Evolutionary conservation across 176 grass and related monocot genomes (phyloP).

Genomic region (Panicum miliaceum): DNA sequence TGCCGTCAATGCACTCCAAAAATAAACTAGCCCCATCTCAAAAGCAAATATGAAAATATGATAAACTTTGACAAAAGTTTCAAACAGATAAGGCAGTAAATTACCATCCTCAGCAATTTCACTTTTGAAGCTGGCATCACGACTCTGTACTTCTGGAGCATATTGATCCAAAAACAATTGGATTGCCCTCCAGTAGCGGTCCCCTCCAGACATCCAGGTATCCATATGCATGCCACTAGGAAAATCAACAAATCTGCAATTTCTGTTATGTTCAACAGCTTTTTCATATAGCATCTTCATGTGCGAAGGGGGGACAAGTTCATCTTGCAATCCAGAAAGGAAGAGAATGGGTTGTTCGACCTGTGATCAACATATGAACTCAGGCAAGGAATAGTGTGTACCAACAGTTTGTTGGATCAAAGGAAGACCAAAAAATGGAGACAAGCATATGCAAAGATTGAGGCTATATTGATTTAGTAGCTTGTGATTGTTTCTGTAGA

Average conservation of each 20-base stretch:
- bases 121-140: constrained; percentile 48
- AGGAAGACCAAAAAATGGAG: constrained; percentile 12
- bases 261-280: constrained; percentile 62
- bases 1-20: background rate
- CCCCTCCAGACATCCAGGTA: constrained; percentile 87
- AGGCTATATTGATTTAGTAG: background rate
- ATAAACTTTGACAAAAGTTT: background rate
- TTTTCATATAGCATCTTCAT: constrained; percentile 80
- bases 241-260: constrained; percentile 93
- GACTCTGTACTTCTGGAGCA: constrained; percentile 52
- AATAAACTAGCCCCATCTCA: background rate
- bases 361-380: constrained; percentile 49
- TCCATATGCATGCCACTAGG: constrained; percentile 98
- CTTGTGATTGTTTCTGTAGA: constrained; percentile 22
- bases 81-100: constrained; percentile 23
- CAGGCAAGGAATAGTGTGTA: constrained; percentile 2
- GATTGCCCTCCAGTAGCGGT: constrained; percentile 93
- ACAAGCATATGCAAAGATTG: constrained; percentile 4
- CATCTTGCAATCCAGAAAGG: constrained; percentile 95
- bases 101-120: constrained; percentile 65
- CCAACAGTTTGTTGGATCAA: constrained; percentile 13
- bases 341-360: constrained; percentile 92
- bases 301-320: constrained; percentile 89
- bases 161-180: constrained; percentile 81
- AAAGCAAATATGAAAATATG: constrained; percentile 21